These are phyloP conservation scores for Yamadazyma membranifaciens DNA, from an alignment of 1,139 yeast genomes.

Conservation along the genomic window DNA sequence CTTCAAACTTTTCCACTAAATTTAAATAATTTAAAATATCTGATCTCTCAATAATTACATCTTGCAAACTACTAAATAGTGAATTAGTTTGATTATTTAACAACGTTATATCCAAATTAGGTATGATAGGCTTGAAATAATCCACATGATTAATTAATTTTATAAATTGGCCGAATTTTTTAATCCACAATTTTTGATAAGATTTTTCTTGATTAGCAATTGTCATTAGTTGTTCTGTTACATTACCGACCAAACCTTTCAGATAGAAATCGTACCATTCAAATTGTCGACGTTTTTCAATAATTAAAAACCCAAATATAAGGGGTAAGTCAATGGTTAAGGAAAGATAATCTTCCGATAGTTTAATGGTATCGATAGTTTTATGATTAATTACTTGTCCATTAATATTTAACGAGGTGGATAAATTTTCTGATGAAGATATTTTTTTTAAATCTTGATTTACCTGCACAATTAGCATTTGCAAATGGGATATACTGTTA, in stretches of 20 bases:
- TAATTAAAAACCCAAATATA: constrained; percentile 70
- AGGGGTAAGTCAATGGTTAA: constrained; percentile 74
- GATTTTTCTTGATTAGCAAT: constrained; percentile 58
- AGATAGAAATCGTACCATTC: constrained; percentile 64
- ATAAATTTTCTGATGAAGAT: constrained; percentile 11
- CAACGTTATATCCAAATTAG: constrained; percentile 42
- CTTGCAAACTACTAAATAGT: constrained; percentile 22
- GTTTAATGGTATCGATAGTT: constrained; percentile 31
- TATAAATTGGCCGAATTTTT: constrained; percentile 53
- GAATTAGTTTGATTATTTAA: constrained; percentile 21
- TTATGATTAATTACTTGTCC: constrained; percentile 16
- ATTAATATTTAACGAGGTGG: neutral
- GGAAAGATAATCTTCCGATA: constrained; percentile 46
- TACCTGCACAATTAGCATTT: constrained; percentile 38
- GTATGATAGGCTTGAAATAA: constrained; percentile 23
- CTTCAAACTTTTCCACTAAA: constrained; percentile 27
- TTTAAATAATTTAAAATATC: constrained; percentile 40
- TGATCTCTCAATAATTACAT: constrained; percentile 33
- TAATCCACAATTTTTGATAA: constrained; percentile 62
- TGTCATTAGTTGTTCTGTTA: constrained; percentile 59
- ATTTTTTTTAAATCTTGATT: constrained; percentile 28
- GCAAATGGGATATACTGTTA: constrained; percentile 34
- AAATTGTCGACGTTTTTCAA: constrained; percentile 67
- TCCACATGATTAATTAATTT: constrained; percentile 25
- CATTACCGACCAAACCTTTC: constrained; percentile 46